Base-by-base conservation (phyloP, 345 rosid genomes). In the Pugionium dolabratum region DNA sequence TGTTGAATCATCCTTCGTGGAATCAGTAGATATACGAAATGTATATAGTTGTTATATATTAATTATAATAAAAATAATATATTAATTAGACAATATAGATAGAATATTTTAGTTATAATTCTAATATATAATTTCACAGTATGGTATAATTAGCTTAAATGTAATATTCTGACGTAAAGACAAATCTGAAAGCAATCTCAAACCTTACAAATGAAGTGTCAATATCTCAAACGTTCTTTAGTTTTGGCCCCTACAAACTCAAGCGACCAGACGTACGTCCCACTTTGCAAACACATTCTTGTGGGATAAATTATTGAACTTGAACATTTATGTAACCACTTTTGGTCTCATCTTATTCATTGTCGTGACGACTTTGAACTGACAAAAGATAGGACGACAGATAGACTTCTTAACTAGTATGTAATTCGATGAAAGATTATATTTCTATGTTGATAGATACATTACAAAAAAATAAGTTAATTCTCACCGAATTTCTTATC, bases 161-260 rank as follows among this genome's bases (percentile, higher is more conserved):
- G 42, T 2, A 65, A 32, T 26, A 9, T n/a, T 52, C 31, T 52
- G 60, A 10, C 42, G 27, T 28, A 9, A 6, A 37, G 46, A 46
- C 2, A 29, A 36, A 11, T 2, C 6, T 36, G 8, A 35, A 56
- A 11, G 65, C 35, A 45, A 46, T 53, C 27, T 47, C 25, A 25
- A 39, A 68, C 51, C 29, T 39, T 27, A 27, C 43, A 34, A 34
- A 3, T 34, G 36, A 5, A 34, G 36, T 34, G 49, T 70, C 50
- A 47, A 40, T 40, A 48, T 27, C 58, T 41, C 27, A 56, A 41
- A 28, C 27, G 40, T 34, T 63, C 52, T 56, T 55, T 33, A 33
- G 9, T 64, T 32, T 46, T 48, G 70, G 48, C 75, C 70, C 75
- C 70, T 56, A 63, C 69, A 63, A 42, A 59, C 27, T 69, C 44